phyloP scores from a whole-genome alignment of 345 rosid genomes.

The Turritis glabra region DNA sequence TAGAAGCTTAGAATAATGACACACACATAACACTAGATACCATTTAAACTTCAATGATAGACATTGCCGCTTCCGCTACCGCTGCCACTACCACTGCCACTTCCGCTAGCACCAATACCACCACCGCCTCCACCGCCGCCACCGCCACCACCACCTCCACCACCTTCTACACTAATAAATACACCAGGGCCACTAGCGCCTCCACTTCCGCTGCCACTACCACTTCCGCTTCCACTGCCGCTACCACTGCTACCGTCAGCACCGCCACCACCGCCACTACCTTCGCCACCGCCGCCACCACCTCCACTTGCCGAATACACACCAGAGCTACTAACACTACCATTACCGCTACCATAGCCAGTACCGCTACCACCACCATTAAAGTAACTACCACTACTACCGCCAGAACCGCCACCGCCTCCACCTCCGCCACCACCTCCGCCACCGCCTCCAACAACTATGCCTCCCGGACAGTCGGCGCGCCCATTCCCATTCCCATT shows the following conservation, averaged over 20 bases:
- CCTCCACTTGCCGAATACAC: conserved; percentile 4
- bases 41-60: background rate
- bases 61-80: background rate
- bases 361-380: background rate
- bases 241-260: background rate
- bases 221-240: background rate
- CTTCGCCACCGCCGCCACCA: background rate
- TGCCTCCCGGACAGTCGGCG: background rate
- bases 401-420: background rate
- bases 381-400: background rate
- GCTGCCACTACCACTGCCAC: background rate
- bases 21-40: background rate
- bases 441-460: conserved; percentile 7
- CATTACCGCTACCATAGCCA: background rate
- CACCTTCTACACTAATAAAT: background rate
- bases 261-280: background rate
- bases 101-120: background rate
- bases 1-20: background rate
- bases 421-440: conserved; percentile 24
- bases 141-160: background rate
- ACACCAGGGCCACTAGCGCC: background rate
- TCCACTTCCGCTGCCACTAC: background rate
- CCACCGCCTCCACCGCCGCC: conserved; percentile 16
- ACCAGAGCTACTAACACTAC: background rate
- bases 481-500: conserved; percentile 4